Percentiles rank a stretch among this genome's conserved stretches.
Conservation (phyloP, 139 green algal species). For the Parachlorella kessleri region DNA sequence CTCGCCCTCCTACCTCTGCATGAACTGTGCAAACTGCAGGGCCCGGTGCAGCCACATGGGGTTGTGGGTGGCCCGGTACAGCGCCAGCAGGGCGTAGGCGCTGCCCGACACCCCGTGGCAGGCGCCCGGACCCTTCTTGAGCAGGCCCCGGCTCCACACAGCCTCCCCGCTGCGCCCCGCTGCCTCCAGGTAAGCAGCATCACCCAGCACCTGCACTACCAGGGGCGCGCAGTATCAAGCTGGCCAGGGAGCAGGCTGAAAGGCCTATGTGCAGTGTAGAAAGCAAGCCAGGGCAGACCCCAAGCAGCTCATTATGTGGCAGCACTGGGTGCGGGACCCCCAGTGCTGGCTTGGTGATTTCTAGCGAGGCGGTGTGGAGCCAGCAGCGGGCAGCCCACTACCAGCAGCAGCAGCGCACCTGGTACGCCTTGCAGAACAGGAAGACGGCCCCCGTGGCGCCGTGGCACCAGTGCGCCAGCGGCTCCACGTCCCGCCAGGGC, state of each 20-base stretch:
- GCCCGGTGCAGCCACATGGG: conserved; percentile 43
- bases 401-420: no score
- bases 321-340: no score
- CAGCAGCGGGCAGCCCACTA: no score
- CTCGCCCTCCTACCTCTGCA: conserved; percentile 6
- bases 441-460: conserved; percentile 43
- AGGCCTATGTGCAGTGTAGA: no score
- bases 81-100: conserved; percentile 60
- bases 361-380: no score
- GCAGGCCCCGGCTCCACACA: conserved; percentile 65
- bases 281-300: no score
- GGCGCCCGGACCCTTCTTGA: conserved; percentile 53
- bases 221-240: neutral
- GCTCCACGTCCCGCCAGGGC: conserved; percentile 13
- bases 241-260: no score
- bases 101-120: conserved; percentile 74
- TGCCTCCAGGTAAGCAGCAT: conserved; percentile 20
- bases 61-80: conserved; percentile 49
- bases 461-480: conserved; percentile 49
- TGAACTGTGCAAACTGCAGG: conserved; percentile 52
- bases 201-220: neutral
- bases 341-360: no score
- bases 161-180: conserved; percentile 45
- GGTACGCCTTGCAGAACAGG: conserved; percentile 42
- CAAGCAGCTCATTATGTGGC: no score